These are phyloP conservation scores for Pleurotus salmoneostramineus DNA, from an alignment of 768 basidiomycete genomes.

Conservation along the genomic window DNA sequence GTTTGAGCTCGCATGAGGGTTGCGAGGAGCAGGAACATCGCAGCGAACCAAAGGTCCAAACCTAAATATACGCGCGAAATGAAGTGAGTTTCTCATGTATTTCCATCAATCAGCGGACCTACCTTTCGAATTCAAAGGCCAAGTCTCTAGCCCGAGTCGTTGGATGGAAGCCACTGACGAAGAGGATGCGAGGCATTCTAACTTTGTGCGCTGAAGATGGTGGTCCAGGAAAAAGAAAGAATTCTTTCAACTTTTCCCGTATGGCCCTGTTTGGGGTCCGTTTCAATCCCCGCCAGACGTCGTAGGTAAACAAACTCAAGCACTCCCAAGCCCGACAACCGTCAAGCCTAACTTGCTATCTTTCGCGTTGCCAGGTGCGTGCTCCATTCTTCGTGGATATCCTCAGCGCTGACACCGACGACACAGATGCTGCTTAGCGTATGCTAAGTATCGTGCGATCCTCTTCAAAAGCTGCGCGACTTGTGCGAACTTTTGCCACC, in stretches of 20 bases:
- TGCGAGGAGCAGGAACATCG: constrained; percentile 85
- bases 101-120: constrained; percentile 1
- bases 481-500: background rate
- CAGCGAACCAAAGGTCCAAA: constrained; percentile 83
- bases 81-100: background rate
- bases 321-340: background rate
- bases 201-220: constrained; percentile 15
- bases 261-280: constrained; percentile 1
- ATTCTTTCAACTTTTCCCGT: constrained; percentile 17
- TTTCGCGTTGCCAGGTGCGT: background rate
- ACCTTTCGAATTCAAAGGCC: constrained; percentile 88
- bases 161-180: constrained; percentile 83
- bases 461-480: background rate
- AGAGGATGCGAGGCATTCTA: constrained; percentile 76
- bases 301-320: background rate
- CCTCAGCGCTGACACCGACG: too few relatives aligned
- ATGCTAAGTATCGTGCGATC: constrained; percentile 2
- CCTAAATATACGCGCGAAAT: constrained; percentile 30
- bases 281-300: background rate
- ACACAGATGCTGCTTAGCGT: constrained; percentile 6
- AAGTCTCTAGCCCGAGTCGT: constrained; percentile 81
- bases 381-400: too few relatives aligned
- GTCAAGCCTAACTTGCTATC: background rate
- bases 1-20: constrained; percentile 67
- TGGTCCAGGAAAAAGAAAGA: constrained; percentile 14